Percentiles rank a stretch among this genome's conserved stretches.
phyloP scores from a whole-genome alignment of 169 alveolate genomes.

The Cyclospora cayetanensis region DNA sequence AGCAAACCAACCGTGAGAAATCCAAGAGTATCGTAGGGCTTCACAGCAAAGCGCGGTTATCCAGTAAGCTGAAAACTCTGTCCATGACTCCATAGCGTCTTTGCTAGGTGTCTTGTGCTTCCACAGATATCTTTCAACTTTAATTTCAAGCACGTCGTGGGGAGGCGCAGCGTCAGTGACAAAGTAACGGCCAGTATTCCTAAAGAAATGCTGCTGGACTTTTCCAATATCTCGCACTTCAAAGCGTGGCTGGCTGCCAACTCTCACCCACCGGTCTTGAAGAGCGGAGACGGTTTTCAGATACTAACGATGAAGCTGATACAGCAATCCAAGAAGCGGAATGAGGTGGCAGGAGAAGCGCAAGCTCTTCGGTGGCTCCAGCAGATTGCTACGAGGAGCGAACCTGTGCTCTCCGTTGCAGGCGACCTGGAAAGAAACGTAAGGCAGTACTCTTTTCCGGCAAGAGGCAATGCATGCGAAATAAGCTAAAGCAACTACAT shows the following conservation, averaged over 20 bases:
- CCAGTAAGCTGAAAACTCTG: too few species aligned
- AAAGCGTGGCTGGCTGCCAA: slow-evolving; percentile 51
- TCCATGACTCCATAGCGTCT: too few species aligned
- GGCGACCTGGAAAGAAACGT: slow-evolving; percentile 48
- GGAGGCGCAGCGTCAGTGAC: slow-evolving; percentile 14
- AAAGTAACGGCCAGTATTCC: slow-evolving; percentile 39
- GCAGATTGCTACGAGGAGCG: slow-evolving; percentile 19
- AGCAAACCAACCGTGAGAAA: slow-evolving; percentile 54
- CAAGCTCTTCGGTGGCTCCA: slow-evolving; percentile 36
- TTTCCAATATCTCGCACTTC: neutral
- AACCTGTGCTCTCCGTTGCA: slow-evolving; percentile 33
- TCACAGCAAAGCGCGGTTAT: too few species aligned
- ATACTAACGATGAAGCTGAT: neutral
- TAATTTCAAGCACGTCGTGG: slow-evolving; percentile 52
- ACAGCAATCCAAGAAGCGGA: neutral
- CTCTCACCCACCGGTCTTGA: slow-evolving; percentile 37
- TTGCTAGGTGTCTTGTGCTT: too few species aligned
- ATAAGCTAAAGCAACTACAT: neutral
- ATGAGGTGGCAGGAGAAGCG: slow-evolving; percentile 34
- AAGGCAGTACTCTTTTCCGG: neutral
- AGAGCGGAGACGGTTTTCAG: neutral
- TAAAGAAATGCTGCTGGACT: neutral
- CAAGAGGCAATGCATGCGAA: too few species aligned
- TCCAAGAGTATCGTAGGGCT: too few species aligned
- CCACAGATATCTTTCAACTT: neutral